Conservation (phyloP, 2,329 filamentous ascomycete genomes). For the Hypomyces perniciosus region DNA sequence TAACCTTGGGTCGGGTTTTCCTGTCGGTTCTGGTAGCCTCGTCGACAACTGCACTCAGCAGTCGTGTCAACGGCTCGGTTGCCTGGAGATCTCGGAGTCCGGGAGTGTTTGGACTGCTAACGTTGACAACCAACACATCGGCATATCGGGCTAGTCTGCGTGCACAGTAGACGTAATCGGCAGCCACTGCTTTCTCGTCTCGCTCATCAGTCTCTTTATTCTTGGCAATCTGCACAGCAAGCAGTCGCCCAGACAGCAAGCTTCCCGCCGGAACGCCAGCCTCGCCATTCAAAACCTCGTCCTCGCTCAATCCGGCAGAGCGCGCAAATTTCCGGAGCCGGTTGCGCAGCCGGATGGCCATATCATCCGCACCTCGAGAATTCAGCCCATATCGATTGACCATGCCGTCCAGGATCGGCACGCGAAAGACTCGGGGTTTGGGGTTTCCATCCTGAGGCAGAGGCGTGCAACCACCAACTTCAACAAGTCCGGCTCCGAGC, state of each 20-base stretch:
- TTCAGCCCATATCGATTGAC: slow-evolving; percentile 97
- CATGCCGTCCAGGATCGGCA: slow-evolving; percentile 76
- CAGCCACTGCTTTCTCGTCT: slow-evolving; percentile 74
- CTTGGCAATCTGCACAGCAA: slow-evolving; percentile 93
- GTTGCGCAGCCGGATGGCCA: slow-evolving; percentile 72
- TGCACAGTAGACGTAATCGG: slow-evolving; percentile 87
- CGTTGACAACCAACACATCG: slow-evolving; percentile 95
- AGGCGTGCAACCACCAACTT: slow-evolving; percentile 87
- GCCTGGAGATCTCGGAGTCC: slow-evolving; percentile 84
- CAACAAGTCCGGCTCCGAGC: slow-evolving; percentile 78
- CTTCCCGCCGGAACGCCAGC: slow-evolving; percentile 78
- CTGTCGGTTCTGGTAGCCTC: slow-evolving; percentile 66
- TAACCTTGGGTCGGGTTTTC: slow-evolving; percentile 63
- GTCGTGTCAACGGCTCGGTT: slow-evolving; percentile 70
- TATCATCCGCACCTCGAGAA: slow-evolving; percentile 79
- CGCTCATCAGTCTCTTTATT: slow-evolving; percentile 86
- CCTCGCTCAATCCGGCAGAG: slow-evolving; percentile 62
- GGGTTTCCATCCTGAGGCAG: slow-evolving; percentile 84
- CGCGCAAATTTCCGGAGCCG: slow-evolving; percentile 74
- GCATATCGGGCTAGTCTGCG: slow-evolving; percentile 77
- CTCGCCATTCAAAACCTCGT: slow-evolving; percentile 68
- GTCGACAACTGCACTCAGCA: slow-evolving; percentile 75
- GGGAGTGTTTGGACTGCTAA: slow-evolving; percentile 93
- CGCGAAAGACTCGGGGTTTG: slow-evolving; percentile 78
- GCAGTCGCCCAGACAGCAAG: slow-evolving; percentile 64